A percentile compares a stretch with the other conserved stretches of the same genome.
phyloP scores from a whole-genome alignment of 345 rosid species.

The Aquilaria sinensis region DNA sequence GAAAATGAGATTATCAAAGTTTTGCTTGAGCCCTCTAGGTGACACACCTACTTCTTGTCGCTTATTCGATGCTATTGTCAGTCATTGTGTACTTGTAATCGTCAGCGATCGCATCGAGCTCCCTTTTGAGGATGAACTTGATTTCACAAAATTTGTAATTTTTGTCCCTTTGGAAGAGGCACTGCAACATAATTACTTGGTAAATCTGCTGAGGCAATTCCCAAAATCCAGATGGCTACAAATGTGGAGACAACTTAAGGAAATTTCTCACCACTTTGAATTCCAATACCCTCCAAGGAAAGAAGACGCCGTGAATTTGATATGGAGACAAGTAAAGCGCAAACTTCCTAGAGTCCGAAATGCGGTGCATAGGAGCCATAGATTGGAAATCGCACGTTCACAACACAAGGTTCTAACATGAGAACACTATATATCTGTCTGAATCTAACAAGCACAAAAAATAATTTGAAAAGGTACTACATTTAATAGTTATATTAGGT shows the following conservation, averaged over 20 bases:
- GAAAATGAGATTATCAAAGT: slow-evolving; percentile 86
- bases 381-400: slow-evolving; percentile 41
- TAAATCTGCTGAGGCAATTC: slow-evolving; percentile 53
- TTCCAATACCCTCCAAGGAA: slow-evolving; percentile 72
- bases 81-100: slow-evolving; percentile 82
- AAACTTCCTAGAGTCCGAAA: slow-evolving; percentile 64
- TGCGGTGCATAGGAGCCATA: slow-evolving; percentile 60
- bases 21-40: slow-evolving; percentile 84
- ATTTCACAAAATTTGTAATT: slow-evolving; percentile 63
- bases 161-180: slow-evolving; percentile 73
- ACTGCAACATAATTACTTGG: slow-evolving; percentile 56
- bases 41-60: slow-evolving; percentile 95
- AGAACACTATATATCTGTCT: too few species aligned
- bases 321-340: slow-evolving; percentile 85
- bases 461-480: too few species aligned
- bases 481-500: too few species aligned
- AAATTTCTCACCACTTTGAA: slow-evolving; percentile 63
- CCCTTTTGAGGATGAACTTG: slow-evolving; percentile 78
- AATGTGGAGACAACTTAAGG: slow-evolving; percentile 71
- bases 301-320: slow-evolving; percentile 72
- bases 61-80: slow-evolving; percentile 75
- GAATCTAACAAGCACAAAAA: too few species aligned
- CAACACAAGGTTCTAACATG: too few species aligned
- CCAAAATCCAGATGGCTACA: slow-evolving; percentile 64
- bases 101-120: slow-evolving; percentile 81